Base-by-base conservation (phyloP, 202 grass and related monocot genomes). In the Bolboschoenoplectus hybrid region DNA sequence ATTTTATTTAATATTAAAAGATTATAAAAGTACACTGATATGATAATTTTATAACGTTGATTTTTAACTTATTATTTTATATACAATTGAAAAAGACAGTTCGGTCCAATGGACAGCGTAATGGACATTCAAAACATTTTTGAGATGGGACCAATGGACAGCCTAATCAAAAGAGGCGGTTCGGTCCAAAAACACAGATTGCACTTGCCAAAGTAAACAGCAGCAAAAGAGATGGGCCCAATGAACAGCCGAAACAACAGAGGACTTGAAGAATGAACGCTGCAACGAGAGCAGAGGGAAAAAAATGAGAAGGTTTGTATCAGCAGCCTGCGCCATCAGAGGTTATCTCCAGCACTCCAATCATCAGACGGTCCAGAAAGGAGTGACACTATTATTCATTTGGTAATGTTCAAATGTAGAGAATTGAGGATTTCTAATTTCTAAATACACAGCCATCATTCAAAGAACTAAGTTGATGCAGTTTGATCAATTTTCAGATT, bases 401-500 rank as follows among this genome's bases (percentile, higher is more conserved):
- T 17, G 38, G 38, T 68, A 41, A 36, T 63, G 1, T 63, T 12
- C 17, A 43, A 4, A 41, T 40, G 11, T 7, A 41, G 5, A 40
- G 12, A 12, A 41, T 41, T 68, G 6, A 17, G 36, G 34, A 41
- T 66, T 66, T 26, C 9, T 68, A 68, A 68, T 41, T 43, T 1
- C 39, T 13, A 43, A 66, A 73, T 47, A 73, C 63, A 38, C 6
- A 13, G 9, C 39, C 20, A 38, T 38, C 63, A 35, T 5, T 4
- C 26, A 35, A 44, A 74, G 2, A 13, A 45, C 39, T 4, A 47
- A 79, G 35, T 60, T 80, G 3, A 80, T 60, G 13, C n/a, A 60
- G 6, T 60, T 55, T 53, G 2, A 80, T 80, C 36, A 80, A 43
- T 60, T 61, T 80, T 80, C 26, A 80, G 53, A 80, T 80, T 11